Percentiles rank a stretch among this genome's conserved stretches.
Evolutionary conservation across 768 basidiomycete species (phyloP).

Genomic region (Thelephora aurantiotincta): DNA sequence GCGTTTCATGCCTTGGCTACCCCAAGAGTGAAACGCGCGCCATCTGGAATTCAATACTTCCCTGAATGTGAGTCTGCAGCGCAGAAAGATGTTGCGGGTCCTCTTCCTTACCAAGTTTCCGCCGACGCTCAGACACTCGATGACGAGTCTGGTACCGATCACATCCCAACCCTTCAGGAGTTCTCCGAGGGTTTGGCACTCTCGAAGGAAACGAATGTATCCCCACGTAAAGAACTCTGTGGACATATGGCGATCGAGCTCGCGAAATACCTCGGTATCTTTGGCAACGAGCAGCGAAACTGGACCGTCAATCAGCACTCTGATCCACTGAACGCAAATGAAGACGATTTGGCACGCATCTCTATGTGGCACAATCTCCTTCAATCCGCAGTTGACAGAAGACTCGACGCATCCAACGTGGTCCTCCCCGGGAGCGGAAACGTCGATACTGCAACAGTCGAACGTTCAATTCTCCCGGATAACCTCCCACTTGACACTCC

Average conservation of each 20-base stretch:
- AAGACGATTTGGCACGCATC: conserved; percentile 1
- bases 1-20: conserved; percentile 5
- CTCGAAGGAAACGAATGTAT: neutral
- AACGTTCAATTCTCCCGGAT: too few relatives aligned
- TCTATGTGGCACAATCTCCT: conserved; percentile 3
- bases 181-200: conserved; percentile 2
- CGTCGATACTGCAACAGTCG: too few relatives aligned
- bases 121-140: neutral
- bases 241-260: conserved; percentile 6
- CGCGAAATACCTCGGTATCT: conserved; percentile 8
- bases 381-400: too few relatives aligned
- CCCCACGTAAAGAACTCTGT: conserved; percentile 5
- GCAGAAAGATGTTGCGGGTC: neutral
- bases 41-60: conserved; percentile 21
- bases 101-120: too few relatives aligned
- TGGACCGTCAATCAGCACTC: conserved; percentile 1
- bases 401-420: too few relatives aligned
- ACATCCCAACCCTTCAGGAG: neutral
- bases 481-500: too few relatives aligned
- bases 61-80: conserved; percentile 12
- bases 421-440: too few relatives aligned
- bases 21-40: neutral
- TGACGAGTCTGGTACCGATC: conserved; percentile 3
- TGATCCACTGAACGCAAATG: neutral
- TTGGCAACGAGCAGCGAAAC: conserved; percentile 2